A percentile compares a stretch with the other conserved stretches of the same genome.
phyloP scores from a whole-genome alignment of 129 eudicot genomes.

The Chrysanthemum makinoi region DNA sequence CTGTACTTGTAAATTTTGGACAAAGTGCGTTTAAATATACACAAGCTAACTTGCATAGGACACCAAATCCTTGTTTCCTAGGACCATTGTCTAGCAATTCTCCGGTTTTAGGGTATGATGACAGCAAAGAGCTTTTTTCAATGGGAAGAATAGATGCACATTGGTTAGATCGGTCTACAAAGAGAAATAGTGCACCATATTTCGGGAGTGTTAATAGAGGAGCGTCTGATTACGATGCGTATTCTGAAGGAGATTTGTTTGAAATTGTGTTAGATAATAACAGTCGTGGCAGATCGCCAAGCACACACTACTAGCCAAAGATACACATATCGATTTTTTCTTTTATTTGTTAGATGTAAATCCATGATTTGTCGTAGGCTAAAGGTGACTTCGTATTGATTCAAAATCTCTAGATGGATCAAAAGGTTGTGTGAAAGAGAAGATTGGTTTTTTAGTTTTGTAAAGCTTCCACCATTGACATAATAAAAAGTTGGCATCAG shows the following conservation, averaged over 20 bases:
- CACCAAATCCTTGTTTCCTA: conserved; percentile 92
- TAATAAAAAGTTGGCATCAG: background rate
- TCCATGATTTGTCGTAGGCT: conserved; percentile 28
- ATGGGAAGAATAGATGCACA: conserved; percentile 87
- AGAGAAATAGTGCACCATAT: conserved; percentile 35
- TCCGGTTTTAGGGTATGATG: conserved; percentile 61
- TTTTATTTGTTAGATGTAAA: conserved; percentile 28
- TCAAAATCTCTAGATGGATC: background rate
- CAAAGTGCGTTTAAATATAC: conserved; percentile 63
- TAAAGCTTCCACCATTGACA: background rate
- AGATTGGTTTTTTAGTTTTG: conserved; percentile 4
- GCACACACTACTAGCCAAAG: conserved; percentile 29
- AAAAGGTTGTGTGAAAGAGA: conserved; percentile 3
- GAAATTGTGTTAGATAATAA: conserved; percentile 76
- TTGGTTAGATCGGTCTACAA: conserved; percentile 69
- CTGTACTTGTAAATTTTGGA: conserved; percentile 71
- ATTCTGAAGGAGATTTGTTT: conserved; percentile 83
- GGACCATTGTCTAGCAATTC: conserved; percentile 44
- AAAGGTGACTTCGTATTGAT: conserved; percentile 13
- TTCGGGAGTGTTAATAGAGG: conserved; percentile 41
- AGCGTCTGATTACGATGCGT: conserved; percentile 53
- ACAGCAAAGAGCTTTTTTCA: conserved; percentile 88
- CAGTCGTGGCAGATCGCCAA: conserved; percentile 65
- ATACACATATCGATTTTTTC: background rate
- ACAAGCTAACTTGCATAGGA: conserved; percentile 70